Evolutionary conservation across 1,139 yeast species (phyloP), one percentile per base, ranked within the genome.

Genomic region (Zhuliangozyma blackwelliae): DNA sequence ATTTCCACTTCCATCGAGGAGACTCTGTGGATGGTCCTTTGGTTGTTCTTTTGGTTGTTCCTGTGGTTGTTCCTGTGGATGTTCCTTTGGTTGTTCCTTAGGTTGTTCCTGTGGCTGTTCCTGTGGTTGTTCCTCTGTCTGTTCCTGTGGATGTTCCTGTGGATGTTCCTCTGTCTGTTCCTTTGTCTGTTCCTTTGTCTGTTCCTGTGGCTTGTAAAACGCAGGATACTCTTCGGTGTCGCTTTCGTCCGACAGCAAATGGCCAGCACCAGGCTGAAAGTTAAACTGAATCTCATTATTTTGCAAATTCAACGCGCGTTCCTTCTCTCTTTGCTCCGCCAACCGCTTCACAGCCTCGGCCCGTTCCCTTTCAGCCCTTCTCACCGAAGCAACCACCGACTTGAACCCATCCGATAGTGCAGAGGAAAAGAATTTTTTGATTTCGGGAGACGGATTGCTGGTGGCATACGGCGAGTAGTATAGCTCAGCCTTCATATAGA

Each of bases 401-500:
- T 57, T 57, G 40, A 72, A 69, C 34, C 68, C 71, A 2, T 55
- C 51, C 8, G 59, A 51, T 25, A 72, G 50, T 9, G 57, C 45
- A 1, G 46, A 45, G n/a, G 52, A 44, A 35, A 68, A 62, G 27
- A 49, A 48, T 5, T 49, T 39, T 21, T 51, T 47, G 5, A 59
- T 50, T 19, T 62, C 65, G 2, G 47, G 40, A 0, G 67, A 60
- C 21, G 54, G 52, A 30, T 48, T 39, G 7, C 45, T 34, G 1
- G 47, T 40, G 6, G 72, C 66, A 43, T 64, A 68, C 0, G 75
- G 72, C 2, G 73, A 61, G 35, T 55, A 65, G 11, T 65, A 57
- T 27, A 51, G 50, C 44, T 75, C 80, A 5, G 78, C 76, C 27
- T 73, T 64, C 51, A 76, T 57, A 42, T 56, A 64, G 4, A 67